Base-by-base conservation (phyloP, 148 eudicot species). In the Rhododendron williamsianum region DNA sequence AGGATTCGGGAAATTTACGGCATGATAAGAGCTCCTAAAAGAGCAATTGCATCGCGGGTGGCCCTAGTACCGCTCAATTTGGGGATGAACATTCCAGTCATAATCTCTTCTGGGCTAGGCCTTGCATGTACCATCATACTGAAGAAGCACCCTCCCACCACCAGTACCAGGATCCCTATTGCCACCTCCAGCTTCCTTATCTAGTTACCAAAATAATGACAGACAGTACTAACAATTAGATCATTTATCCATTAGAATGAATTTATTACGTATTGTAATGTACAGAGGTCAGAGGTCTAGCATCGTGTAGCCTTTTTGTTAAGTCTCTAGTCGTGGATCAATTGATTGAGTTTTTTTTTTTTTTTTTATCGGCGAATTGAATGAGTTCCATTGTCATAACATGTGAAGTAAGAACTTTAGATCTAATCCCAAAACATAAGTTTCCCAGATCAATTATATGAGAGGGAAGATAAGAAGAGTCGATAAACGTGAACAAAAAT, bases 171-270 rank as follows among this genome's bases (percentile, higher is more conserved):
- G 12, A 33, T 19, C 13, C 43, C 58, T 83, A 83, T 83, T 48
- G 63, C 78, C 77, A 83, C 19, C 85, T 83, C 85, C 78, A 83
- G 78, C 85, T 83, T 83, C 78, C 85, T 69, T 83, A 83, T 71
- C 85, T 83, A 10, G 2, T 65, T 41, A 9, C 41, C 7, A 4
- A 4, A 71, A 12, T 13, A 30, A 33, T 71, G 76, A 71, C 13
- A 33, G 73, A 33, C 33, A 65, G 30, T 58, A 58, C 65, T 19
- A 4, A 58, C 1, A 56, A 18, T 52, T 10, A 2, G 43, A 67
- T 23, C 69, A 2, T 63, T 3, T 23, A 63, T 67, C 35, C 33
- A 67, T 67, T 1, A 5, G n/a, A 19, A 58, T 54, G 60, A 18
- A 15, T 54, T 0, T 18, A 18, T 16, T 3, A 56, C 15, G 19